These are phyloP conservation scores for Cryphonectria nitschkei DNA, from an alignment of 2,329 filamentous ascomycete species.

Conservation along the genomic window DNA sequence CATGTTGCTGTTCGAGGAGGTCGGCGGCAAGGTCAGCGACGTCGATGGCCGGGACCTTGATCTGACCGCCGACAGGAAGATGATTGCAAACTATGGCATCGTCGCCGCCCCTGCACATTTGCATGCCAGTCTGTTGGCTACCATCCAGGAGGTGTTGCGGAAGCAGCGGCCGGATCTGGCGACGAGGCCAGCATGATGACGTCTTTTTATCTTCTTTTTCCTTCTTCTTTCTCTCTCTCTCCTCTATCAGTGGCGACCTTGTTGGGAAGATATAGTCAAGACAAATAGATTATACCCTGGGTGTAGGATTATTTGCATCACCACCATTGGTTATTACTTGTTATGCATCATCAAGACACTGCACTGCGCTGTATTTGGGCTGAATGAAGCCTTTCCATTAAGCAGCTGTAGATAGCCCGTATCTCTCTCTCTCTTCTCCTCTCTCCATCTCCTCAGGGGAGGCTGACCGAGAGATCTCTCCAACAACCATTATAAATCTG, in stretches of 20 bases:
- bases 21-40: constrained; percentile 59
- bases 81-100: constrained; percentile 58
- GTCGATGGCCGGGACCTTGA: constrained; percentile 56
- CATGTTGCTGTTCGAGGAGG: constrained; percentile 61
- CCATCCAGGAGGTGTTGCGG: constrained; percentile 40
- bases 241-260: background rate
- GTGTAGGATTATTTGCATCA: background rate
- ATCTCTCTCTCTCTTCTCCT: background rate
- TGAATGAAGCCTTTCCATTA: background rate
- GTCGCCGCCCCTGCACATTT: constrained; percentile 53
- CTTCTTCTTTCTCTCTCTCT: background rate
- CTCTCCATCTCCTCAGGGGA: background rate
- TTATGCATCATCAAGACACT: background rate
- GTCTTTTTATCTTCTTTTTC: background rate
- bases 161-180: constrained; percentile 41
- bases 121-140: constrained; percentile 49
- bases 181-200: constrained; percentile 25
- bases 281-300: background rate
- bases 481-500: constrained; percentile 7
- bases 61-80: constrained; percentile 50
- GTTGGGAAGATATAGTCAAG: background rate
- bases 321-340: background rate
- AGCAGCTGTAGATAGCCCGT: background rate
- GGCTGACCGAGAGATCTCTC: background rate
- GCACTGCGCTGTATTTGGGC: background rate